phyloP scores from a whole-genome alignment of 176 grass and related monocot species.

The Tillandsia fasciculata region DNA sequence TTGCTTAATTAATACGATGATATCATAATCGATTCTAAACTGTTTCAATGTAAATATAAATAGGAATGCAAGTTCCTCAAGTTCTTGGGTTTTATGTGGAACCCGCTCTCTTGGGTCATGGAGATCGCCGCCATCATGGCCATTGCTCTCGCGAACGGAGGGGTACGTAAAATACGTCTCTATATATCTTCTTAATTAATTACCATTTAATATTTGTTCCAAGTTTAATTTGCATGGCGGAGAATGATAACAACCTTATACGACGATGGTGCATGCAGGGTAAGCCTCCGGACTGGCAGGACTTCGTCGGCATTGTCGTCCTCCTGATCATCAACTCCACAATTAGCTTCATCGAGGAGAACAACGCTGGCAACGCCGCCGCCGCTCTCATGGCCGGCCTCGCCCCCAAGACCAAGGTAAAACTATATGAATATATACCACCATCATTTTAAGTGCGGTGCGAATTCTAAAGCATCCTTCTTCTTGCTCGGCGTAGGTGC shows the following conservation, averaged over 20 bases:
- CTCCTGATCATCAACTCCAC: constrained; percentile 95
- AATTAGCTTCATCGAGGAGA: constrained; percentile 98
- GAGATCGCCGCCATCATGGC: constrained; percentile 87
- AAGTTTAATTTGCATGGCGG: not conserved
- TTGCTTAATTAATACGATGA: no score
- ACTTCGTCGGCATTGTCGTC: constrained; percentile 79
- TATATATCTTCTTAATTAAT: not conserved
- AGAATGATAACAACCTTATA: not conserved
- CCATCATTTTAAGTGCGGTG: not conserved
- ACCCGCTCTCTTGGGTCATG: constrained; percentile 95
- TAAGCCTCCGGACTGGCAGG: constrained; percentile 82
- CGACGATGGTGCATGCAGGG: constrained; percentile 16
- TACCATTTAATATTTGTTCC: not conserved
- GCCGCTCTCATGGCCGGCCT: constrained; percentile 88
- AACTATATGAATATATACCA: no score
- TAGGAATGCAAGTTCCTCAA: constrained; percentile 90
- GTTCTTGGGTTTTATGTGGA: constrained; percentile 98
- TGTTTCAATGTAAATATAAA: not conserved
- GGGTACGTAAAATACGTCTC: constrained; percentile 6
- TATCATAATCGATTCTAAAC: no score
- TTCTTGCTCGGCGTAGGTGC: constrained; percentile 1
- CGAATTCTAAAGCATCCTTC: not conserved
- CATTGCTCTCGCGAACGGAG: constrained; percentile 73
- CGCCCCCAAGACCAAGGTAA: constrained; percentile 83
- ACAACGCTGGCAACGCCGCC: constrained; percentile 79